Evolutionary conservation across 2,329 filamentous ascomycete species (phyloP).

Genomic region (Furcasterigmium sp.): DNA sequence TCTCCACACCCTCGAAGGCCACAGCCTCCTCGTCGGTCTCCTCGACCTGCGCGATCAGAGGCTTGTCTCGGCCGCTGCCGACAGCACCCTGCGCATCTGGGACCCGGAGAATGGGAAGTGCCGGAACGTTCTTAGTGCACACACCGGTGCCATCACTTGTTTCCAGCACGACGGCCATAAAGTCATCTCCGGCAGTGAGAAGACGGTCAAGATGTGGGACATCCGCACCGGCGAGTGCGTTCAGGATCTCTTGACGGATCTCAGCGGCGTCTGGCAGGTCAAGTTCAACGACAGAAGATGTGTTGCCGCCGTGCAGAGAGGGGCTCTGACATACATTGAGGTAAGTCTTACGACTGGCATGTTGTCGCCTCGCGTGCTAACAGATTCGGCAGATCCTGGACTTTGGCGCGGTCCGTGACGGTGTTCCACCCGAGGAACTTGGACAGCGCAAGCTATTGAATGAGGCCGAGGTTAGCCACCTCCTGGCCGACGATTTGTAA

Average conservation of each 20-base stretch:
- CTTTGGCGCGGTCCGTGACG: conserved; percentile 90
- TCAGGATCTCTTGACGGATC: conserved; percentile 84
- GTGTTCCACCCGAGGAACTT: conserved; percentile 69
- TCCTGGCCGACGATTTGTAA: conserved; percentile 38
- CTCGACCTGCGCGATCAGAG: conserved; percentile 85
- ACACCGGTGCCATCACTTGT: conserved; percentile 96
- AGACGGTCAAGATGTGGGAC: conserved; percentile 98
- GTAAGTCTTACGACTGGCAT: conserved; percentile 43
- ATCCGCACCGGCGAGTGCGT: conserved; percentile 87
- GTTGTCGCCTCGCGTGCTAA: conserved; percentile 21
- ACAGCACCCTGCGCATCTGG: conserved; percentile 94
- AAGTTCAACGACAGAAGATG: conserved; percentile 94
- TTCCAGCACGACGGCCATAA: conserved; percentile 98
- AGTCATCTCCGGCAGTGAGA: conserved; percentile 92
- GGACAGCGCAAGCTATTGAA: conserved; percentile 72
- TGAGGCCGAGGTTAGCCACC: conserved; percentile 45
- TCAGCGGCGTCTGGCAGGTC: conserved; percentile 98
- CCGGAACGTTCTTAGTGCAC: conserved; percentile 82
- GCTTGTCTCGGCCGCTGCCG: conserved; percentile 89
- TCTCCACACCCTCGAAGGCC: conserved; percentile 86
- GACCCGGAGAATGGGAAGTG: conserved; percentile 90
- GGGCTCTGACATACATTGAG: conserved; percentile 91
- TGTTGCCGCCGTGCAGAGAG: conserved; percentile 92
- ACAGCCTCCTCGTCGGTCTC: conserved; percentile 85
- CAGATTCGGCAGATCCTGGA: conserved; percentile 71